Conservation (phyloP, 257 asterid genomes). For the Fraxinus americana region DNA sequence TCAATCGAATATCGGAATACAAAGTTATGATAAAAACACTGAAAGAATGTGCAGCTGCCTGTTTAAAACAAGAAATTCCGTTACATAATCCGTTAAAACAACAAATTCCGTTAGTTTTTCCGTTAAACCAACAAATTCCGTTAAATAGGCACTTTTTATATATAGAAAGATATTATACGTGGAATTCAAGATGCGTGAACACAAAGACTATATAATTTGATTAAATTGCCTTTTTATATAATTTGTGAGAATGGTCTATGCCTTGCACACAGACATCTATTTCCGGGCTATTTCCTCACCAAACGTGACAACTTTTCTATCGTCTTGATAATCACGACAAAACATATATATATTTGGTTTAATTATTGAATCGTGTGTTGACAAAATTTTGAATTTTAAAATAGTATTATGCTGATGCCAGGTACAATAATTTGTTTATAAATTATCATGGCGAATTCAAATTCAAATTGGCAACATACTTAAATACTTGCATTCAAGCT, state of each 20-base stretch:
- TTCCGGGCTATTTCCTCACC: constrained; percentile 42
- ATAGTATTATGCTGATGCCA: background rate
- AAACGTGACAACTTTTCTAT: background rate
- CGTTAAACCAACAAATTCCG: too few relatives aligned
- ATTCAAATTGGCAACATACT: background rate
- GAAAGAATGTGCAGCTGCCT: too few relatives aligned
- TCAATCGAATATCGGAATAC: too few relatives aligned
- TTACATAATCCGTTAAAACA: too few relatives aligned
- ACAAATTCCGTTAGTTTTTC: too few relatives aligned
- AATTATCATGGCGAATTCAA: background rate
- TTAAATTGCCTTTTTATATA: constrained; percentile 3
- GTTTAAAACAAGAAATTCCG: too few relatives aligned
- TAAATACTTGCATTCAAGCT: background rate
- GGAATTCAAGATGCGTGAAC: constrained; percentile 4
- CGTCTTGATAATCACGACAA: background rate
- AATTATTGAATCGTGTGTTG: background rate
- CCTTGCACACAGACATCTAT: constrained; percentile 16
- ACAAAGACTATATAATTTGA: background rate
- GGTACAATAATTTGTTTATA: background rate
- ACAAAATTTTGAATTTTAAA: background rate
- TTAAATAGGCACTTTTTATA: too few relatives aligned
- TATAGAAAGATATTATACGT: too few relatives aligned
- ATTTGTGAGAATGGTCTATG: constrained; percentile 1
- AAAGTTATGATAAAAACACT: too few relatives aligned
- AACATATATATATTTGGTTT: background rate